Conservation (phyloP, 1,139 yeast species). For the Hemisphaericaspora lyxosophila region DNA sequence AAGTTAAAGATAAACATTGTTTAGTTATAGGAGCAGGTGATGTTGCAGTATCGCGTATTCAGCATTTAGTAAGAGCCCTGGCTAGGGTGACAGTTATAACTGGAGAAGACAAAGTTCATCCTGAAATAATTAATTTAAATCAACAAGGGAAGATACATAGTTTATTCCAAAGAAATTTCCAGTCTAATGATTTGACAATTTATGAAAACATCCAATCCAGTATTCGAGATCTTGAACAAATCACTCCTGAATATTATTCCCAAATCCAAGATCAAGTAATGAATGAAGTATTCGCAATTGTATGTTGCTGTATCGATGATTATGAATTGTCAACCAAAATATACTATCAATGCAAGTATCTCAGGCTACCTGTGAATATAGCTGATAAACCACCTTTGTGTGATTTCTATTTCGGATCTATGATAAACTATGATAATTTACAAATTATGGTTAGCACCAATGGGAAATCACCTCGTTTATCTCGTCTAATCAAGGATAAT, state of each 20-base stretch:
- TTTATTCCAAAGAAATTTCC: conserved; percentile 42
- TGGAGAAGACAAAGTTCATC: conserved; percentile 43
- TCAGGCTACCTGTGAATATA: conserved; percentile 68
- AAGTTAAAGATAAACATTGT: conserved; percentile 62
- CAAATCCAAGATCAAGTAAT: conserved; percentile 33
- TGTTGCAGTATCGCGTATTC: conserved; percentile 72
- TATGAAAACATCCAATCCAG: conserved; percentile 32
- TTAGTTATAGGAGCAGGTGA: conserved; percentile 82
- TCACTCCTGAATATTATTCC: conserved; percentile 28
- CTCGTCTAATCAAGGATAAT: conserved; percentile 61
- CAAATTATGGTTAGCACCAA: conserved; percentile 84
- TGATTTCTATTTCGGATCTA: conserved; percentile 84
- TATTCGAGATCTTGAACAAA: conserved; percentile 18
- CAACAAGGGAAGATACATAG: conserved; percentile 43
- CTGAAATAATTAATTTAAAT: conserved; percentile 39
- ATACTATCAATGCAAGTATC: conserved; percentile 56
- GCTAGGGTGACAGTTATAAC: conserved; percentile 71
- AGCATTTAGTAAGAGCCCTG: conserved; percentile 65
- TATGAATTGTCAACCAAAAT: conserved; percentile 59
- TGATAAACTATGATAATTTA: conserved; percentile 71
- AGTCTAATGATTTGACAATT: conserved; percentile 47
- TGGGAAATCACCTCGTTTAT: conserved; percentile 79
- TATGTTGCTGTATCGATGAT: conserved; percentile 76
- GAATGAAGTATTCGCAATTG: conserved; percentile 55
- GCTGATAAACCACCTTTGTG: conserved; percentile 84